Evolutionary conservation across 768 basidiomycete genomes (phyloP), one percentile per base, ranked within the genome.

Genomic region (Termitomyces titanicus): DNA sequence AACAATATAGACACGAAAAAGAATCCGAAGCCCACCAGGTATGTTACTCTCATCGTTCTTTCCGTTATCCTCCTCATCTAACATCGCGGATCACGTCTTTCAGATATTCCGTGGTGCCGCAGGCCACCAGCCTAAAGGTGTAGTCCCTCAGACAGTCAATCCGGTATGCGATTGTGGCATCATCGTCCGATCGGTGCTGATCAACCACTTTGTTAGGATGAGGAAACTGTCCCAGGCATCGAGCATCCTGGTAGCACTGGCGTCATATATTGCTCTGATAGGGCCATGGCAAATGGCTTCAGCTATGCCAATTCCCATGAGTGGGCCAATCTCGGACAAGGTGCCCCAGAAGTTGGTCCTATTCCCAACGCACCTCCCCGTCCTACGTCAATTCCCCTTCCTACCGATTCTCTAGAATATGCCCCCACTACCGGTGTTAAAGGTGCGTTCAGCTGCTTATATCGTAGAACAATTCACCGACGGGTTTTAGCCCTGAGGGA

Each of bases 281-380:
- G 94, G 55, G 91, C 94, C n/a, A 92, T 93, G 76, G 93, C 93
- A 11, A 96, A 97, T 66, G 94, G 94, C 9, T 97, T 94, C 76
- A 86, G 74, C 60, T 89, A 91, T 61, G 81, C 88, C 55, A 75
- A 76, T 60, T 85, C 84, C 13, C 86, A 91, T 63, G 85, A 87
- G 60, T 94, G 92, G 92, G 80, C 89, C 5, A 92, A 93, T 65
- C 78, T 92, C 10, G 95, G 94, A n/a, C 93, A 95, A 72, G 92
- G 90, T 40, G 91, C 92, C 15, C 93, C 93, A 8, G 92, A 94
- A 70, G 88, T 93, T 4, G 94, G 94, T 0, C 83, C 82, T 2
- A 84, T 95, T 43, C 92, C 93, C 10, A 80, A 82, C 53, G 90
- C 89, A 2, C 80, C 85, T 0, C 68, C 78, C 39, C 84, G 91